Evolutionary conservation across 73 alveolate genomes (phyloP).

Genomic region (Symbiodinium natans): DNA sequence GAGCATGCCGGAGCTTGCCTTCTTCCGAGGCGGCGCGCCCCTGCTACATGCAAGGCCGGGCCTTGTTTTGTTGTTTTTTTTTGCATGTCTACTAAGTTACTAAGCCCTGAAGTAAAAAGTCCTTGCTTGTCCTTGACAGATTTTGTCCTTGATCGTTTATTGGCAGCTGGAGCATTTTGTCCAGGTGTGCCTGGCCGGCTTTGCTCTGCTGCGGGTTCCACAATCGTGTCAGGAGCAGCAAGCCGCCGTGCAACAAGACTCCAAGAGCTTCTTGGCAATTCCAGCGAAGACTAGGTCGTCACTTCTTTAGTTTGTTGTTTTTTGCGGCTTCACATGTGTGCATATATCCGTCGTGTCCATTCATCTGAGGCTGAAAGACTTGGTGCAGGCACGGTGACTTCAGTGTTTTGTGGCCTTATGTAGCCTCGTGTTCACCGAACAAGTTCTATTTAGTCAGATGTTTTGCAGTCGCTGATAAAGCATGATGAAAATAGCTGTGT

Average conservation of each 20-base stretch:
- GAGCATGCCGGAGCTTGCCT: not conserved
- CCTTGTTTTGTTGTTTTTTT: too few relatives aligned
- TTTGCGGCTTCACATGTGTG: too few relatives aligned
- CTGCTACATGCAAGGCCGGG: slow-evolving; percentile 49
- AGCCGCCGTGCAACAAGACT: slow-evolving; percentile 36
- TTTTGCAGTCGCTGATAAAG: too few relatives aligned
- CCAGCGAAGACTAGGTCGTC: not conserved
- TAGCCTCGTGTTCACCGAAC: too few relatives aligned
- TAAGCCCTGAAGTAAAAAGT: too few relatives aligned
- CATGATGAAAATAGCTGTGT: too few relatives aligned
- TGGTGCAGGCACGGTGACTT: slow-evolving; percentile 43
- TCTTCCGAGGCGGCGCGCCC: slow-evolving; percentile 22
- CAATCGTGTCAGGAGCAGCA: slow-evolving; percentile 53
- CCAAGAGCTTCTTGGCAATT: slow-evolving; percentile 19
- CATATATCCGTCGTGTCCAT: too few relatives aligned
- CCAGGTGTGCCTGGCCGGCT: slow-evolving; percentile 20
- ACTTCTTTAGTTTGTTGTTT: too few relatives aligned
- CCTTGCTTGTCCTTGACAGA: not conserved
- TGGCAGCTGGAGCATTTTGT: not conserved
- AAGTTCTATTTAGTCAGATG: too few relatives aligned
- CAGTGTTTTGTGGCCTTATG: not conserved
- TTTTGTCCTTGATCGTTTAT: not conserved
- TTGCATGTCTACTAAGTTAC: too few relatives aligned
- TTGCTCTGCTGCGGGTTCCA: slow-evolving; percentile 22
- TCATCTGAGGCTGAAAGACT: slow-evolving; percentile 20